Percentiles rank a stretch among this genome's conserved stretches.
These are phyloP conservation scores for Penicillium silybi DNA, from an alignment of 495 filamentous ascomycete genomes.

Conservation along the genomic window DNA sequence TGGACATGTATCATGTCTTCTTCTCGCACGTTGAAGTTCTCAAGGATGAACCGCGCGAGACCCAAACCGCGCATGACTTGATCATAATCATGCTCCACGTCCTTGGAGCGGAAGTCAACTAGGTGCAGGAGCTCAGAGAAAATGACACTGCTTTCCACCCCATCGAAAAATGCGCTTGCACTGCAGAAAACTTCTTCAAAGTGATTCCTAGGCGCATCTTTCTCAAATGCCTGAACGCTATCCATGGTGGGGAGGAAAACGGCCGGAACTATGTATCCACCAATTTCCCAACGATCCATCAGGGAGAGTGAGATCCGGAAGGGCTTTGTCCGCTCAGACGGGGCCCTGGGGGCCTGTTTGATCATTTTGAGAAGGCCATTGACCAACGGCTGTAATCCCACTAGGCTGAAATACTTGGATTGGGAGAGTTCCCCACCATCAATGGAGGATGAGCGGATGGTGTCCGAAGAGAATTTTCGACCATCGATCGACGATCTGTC, in stretches of 20 bases:
- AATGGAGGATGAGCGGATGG: constrained; percentile 40
- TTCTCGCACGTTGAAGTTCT: constrained; percentile 88
- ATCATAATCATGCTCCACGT: constrained; percentile 39
- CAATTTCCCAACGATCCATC: constrained; percentile 98
- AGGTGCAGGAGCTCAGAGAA: constrained; percentile 74
- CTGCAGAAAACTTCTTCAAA: constrained; percentile 87
- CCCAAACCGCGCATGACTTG: constrained; percentile 51
- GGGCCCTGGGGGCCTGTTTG: constrained; percentile 44
- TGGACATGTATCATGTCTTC: constrained; percentile 92
- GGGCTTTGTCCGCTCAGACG: constrained; percentile 74
- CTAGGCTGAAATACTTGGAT: constrained; percentile 71
- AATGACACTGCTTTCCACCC: constrained; percentile 88
- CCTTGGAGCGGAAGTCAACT: constrained; percentile 30
- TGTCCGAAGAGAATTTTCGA: constrained; percentile 43
- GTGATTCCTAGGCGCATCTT: constrained; percentile 53
- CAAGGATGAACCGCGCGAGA: constrained; percentile 75
- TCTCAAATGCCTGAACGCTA: constrained; percentile 69
- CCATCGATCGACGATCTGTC: constrained; percentile 46
- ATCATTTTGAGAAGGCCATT: constrained; percentile 77
- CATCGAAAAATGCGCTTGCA: constrained; percentile 94
- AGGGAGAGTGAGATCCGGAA: constrained; percentile 89
- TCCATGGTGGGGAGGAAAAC: constrained; percentile 84
- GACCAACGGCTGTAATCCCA: constrained; percentile 69
- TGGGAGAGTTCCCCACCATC: constrained; percentile 42
- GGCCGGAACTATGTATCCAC: constrained; percentile 77